phyloP scores from a whole-genome alignment of 2,329 filamentous ascomycete species.

The Colletotrichum ledebouriae region DNA sequence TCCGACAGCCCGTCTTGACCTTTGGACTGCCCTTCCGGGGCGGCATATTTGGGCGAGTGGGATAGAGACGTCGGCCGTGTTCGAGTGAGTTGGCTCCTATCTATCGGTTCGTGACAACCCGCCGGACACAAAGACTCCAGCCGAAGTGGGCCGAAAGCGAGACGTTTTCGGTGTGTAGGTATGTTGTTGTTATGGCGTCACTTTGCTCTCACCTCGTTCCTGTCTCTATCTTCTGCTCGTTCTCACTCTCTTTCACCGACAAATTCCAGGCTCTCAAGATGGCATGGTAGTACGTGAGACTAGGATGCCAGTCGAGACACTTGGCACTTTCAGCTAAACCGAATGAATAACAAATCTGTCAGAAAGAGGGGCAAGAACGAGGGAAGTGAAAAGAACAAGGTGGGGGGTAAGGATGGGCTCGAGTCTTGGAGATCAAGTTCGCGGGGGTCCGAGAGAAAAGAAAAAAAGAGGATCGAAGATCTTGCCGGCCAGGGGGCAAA shows the following conservation, averaged over 20 bases:
- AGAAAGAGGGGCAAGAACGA: slow-evolving; percentile 31
- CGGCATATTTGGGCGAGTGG: slow-evolving; percentile 22
- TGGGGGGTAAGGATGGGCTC: no score
- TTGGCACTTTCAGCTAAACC: slow-evolving; percentile 6
- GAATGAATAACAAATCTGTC: slow-evolving; percentile 23
- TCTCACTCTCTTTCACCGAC: not conserved
- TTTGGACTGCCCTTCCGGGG: slow-evolving; percentile 47
- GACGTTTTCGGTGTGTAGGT: not conserved
- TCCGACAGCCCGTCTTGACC: no score
- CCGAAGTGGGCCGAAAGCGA: slow-evolving; percentile 18
- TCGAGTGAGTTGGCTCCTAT: not conserved
- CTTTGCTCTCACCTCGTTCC: not conserved
- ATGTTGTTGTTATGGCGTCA: not conserved
- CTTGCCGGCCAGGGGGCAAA: no score
- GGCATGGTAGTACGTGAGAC: slow-evolving; percentile 3
- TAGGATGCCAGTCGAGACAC: not conserved
- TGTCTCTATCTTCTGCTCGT: not conserved
- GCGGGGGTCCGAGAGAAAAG: no score
- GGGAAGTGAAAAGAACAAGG: not conserved
- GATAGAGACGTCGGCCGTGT: slow-evolving; percentile 3
- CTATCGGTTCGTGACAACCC: not conserved
- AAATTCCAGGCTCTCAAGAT: not conserved
- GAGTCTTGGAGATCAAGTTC: no score
- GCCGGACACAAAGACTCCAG: not conserved
- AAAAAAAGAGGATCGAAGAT: no score